Base-by-base conservation (phyloP, 1,284 basidiomycete genomes). In the Ustilago crameri region DNA sequence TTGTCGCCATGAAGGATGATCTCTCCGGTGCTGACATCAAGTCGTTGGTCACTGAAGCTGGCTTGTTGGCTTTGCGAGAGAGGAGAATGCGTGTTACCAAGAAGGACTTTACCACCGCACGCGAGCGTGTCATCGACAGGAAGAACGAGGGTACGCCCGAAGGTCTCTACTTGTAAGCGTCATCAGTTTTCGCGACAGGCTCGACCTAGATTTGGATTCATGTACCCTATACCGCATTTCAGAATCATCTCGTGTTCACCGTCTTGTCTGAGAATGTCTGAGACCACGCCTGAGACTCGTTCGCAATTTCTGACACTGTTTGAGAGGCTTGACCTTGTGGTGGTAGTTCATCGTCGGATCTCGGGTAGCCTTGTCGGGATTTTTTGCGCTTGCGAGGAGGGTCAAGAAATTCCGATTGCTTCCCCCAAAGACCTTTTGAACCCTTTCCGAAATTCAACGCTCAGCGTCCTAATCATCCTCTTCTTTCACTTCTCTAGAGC, bases 21-120 rank as follows among this genome's bases (percentile, higher is more conserved):
- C 86, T 97, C 10, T 95, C 92, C 10, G 95, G 95, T 58, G 95
- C 95, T 5, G 96, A 98, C 82, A 98, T 98, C 87, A 98, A 98
- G 86, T 62, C 56, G 42, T 45, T 69, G 34, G 59, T 72, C 42
- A 86, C 96, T 4, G 96, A 99, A 84, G 96, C 96, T 18, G 96
- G 96, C 79, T 84, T 99, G 54, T 87, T 98, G 50, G 96, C 96
- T 5, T 86, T 98, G 70, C 88, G 96, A 75, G 96, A 99, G 85
- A 88, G 96, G 63, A 87, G 96, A 57, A 98, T 98, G 95, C 87
- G 93, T 69, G 95, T 98, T 14, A 97, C 91, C 35, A 98, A 98
- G 85, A 82, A 82, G 76, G 81, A 82, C 79, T 81, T 82, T 57
- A 76, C 67, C 34, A 78, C 80, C 1, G 81, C 81, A 4, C 46